Percentiles rank a stretch among this genome's conserved stretches.
These are phyloP conservation scores for Gossypium turneri DNA, from an alignment of 345 rosid genomes.

Conservation along the genomic window DNA sequence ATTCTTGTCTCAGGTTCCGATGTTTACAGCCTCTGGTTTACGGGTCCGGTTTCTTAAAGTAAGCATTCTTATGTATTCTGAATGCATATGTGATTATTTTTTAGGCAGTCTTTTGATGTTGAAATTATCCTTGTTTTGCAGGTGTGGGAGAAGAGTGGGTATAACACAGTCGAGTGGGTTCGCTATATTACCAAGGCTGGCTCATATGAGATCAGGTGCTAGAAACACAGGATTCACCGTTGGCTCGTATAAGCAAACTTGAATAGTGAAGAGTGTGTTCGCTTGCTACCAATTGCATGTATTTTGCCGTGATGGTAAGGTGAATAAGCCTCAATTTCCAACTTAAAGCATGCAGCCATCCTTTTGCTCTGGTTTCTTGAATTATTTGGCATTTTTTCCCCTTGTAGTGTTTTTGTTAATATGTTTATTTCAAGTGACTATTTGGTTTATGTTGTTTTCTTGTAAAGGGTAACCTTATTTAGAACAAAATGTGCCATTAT, in stretches of 20 bases:
- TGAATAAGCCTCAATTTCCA: constrained; percentile 14
- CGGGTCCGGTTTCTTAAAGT: constrained; percentile 98
- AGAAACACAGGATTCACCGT: constrained; percentile 19
- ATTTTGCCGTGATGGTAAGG: constrained; percentile 5
- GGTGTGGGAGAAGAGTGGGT: constrained; percentile 99
- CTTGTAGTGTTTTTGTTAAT: constrained; percentile 18
- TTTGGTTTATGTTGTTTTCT: constrained; percentile 16
- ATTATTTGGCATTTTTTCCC: constrained; percentile 8
- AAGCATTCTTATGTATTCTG: constrained; percentile 11
- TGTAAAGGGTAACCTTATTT: constrained; percentile 23
- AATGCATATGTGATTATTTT: not conserved
- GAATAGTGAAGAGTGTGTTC: constrained; percentile 9
- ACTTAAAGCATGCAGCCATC: constrained; percentile 4
- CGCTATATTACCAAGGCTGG: constrained; percentile 97
- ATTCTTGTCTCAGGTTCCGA: constrained; percentile 66
- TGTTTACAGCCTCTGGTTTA: constrained; percentile 98
- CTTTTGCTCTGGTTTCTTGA: constrained; percentile 11
- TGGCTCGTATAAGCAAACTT: not conserved
- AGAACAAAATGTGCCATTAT: constrained; percentile 6
- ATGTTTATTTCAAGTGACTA: constrained; percentile 17
- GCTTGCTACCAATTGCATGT: not conserved
- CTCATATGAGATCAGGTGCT: constrained; percentile 96
- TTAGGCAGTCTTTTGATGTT: not conserved
- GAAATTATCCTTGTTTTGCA: constrained; percentile 26
- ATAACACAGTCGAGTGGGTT: constrained; percentile 98